These are phyloP conservation scores for Melampsora abietis-canadensis DNA, from an alignment of 1,284 basidiomycete species.

Conservation along the genomic window DNA sequence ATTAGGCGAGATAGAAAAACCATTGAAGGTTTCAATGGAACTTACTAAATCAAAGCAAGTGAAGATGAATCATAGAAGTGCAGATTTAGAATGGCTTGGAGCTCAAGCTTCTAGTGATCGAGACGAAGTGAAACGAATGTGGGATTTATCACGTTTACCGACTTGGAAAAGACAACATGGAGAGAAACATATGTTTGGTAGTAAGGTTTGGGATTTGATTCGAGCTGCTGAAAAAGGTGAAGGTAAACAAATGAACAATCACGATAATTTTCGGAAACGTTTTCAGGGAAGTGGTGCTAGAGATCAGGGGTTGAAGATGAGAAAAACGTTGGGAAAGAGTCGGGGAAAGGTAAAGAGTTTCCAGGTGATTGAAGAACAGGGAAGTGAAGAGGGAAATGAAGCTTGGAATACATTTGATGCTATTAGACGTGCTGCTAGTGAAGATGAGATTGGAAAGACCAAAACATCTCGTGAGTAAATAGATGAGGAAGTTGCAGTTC, in stretches of 20 bases:
- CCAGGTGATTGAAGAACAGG: neutral
- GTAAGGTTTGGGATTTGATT: neutral
- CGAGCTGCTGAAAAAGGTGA: neutral
- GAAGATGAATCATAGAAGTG: constrained; percentile 20
- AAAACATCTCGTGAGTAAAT: no score
- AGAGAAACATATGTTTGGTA: neutral
- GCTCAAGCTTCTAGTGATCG: constrained; percentile 32
- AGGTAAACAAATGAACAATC: no score
- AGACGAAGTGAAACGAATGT: constrained; percentile 21
- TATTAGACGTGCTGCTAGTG: no score
- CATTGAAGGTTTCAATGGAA: neutral
- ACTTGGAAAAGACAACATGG: neutral
- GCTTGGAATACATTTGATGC: neutral
- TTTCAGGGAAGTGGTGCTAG: neutral
- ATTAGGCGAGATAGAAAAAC: constrained; percentile 16
- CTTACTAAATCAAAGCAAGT: neutral
- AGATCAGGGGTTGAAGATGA: neutral
- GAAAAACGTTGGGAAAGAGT: neutral
- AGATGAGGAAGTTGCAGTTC: no score
- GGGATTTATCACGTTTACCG: neutral
- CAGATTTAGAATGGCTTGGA: constrained; percentile 24
- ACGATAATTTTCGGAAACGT: no score
- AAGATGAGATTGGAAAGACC: no score
- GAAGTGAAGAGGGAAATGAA: neutral
- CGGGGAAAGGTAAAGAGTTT: neutral